Conservation (phyloP, 176 grass and related monocot species). For the Carex parvula region DNA sequence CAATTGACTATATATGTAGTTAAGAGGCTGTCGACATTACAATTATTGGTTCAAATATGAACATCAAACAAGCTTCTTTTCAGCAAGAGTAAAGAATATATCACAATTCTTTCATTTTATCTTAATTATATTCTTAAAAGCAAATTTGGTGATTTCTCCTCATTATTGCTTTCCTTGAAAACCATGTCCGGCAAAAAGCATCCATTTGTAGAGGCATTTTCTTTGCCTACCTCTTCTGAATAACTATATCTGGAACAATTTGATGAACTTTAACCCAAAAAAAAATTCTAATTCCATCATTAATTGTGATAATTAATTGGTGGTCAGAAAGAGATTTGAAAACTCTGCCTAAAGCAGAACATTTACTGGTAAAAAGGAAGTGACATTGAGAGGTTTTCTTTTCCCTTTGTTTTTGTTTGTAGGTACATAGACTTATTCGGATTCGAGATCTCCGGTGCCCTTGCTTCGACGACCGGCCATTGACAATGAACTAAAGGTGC, state of each 20-base stretch:
- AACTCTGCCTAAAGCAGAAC: neutral
- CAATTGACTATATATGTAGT: too few species aligned
- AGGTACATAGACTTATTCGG: neutral
- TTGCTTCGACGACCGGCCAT: neutral
- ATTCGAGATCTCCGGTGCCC: slow-evolving; percentile 2
- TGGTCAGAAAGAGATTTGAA: neutral
- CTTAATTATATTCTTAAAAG: neutral
- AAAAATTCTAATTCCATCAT: neutral
- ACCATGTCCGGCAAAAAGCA: neutral
- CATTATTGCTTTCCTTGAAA: neutral
- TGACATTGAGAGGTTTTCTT: neutral
- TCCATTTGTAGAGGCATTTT: neutral
- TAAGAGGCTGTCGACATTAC: neutral
- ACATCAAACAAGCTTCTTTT: neutral
- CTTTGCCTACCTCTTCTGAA: neutral
- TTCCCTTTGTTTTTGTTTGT: neutral
- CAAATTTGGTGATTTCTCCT: neutral
- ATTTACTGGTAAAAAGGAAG: neutral
- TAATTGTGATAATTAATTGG: neutral
- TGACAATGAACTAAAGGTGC: neutral
- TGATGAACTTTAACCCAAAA: neutral
- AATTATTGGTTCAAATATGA: neutral
- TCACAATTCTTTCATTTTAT: neutral
- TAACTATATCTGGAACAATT: neutral
- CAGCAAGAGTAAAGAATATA: slow-evolving; percentile 5